Percentiles rank a stretch among this genome's conserved stretches.
Evolutionary conservation across 495 filamentous ascomycete genomes (phyloP).

Genomic region (Neurospora sp.): DNA sequence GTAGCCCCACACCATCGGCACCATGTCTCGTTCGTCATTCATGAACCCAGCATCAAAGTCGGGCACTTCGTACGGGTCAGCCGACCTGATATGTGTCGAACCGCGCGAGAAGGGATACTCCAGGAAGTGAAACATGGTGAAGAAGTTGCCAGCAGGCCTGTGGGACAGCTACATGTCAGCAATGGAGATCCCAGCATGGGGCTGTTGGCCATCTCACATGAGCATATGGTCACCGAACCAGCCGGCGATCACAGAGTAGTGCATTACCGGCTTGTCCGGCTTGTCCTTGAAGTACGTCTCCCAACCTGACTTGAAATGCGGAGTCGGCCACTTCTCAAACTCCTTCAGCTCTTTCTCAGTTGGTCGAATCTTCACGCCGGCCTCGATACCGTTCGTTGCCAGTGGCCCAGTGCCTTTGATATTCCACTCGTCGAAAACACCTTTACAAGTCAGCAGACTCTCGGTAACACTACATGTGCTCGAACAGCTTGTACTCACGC

Average conservation of each 20-base stretch:
- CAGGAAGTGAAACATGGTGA: constrained; percentile 81
- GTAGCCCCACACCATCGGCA: constrained; percentile 76
- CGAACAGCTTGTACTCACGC: constrained; percentile 17
- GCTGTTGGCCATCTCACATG: constrained; percentile 25
- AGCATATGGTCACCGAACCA: constrained; percentile 63
- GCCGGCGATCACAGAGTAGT: constrained; percentile 61
- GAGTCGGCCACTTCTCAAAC: constrained; percentile 55
- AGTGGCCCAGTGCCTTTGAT: constrained; percentile 68
- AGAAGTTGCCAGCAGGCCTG: constrained; percentile 59
- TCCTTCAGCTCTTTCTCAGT: constrained; percentile 58
- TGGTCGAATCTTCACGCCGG: constrained; percentile 70
- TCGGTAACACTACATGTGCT: neutral
- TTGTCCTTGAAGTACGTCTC: constrained; percentile 78
- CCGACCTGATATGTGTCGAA: constrained; percentile 57
- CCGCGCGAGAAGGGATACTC: constrained; percentile 78
- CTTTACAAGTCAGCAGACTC: constrained; percentile 3
- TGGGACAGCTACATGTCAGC: neutral
- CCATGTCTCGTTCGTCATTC: constrained; percentile 78
- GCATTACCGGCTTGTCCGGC: constrained; percentile 82
- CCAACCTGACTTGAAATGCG: constrained; percentile 61
- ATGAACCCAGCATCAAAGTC: constrained; percentile 82
- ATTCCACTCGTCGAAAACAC: constrained; percentile 66
- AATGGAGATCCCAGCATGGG: neutral
- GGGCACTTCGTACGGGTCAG: constrained; percentile 61
- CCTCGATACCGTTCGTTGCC: constrained; percentile 78